Evolutionary conservation across 2,329 filamentous ascomycete species (phyloP).

Genomic region (Colletotrichum sp.): DNA sequence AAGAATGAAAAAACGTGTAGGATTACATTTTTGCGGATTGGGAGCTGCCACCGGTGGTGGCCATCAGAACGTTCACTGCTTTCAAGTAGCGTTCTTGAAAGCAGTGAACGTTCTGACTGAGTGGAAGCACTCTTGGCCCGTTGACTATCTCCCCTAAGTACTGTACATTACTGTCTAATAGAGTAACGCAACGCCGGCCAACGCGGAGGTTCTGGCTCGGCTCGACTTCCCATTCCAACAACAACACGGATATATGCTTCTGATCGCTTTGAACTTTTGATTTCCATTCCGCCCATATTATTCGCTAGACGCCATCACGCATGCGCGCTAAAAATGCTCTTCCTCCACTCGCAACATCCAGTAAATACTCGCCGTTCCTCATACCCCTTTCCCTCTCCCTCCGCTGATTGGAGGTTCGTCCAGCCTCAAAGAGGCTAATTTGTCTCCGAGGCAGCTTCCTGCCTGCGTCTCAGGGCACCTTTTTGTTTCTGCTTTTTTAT

Average conservation of each 20-base stretch:
- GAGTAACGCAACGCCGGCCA: neutral
- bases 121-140: neutral
- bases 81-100: neutral
- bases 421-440: constrained; percentile 3
- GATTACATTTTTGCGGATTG: neutral
- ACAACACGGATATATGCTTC: neutral
- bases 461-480: constrained; percentile 6
- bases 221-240: neutral
- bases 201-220: neutral
- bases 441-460: constrained; percentile 9
- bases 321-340: neutral
- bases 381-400: neutral
- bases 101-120: too few relatives aligned
- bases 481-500: constrained; percentile 18
- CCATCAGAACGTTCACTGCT: neutral
- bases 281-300: neutral
- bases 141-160: constrained; percentile 4
- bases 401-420: neutral
- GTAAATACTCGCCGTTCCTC: neutral
- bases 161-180: constrained; percentile 7
- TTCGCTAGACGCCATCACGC: constrained; percentile 11
- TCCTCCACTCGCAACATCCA: neutral
- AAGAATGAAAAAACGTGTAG: neutral
- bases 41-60: neutral
- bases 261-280: neutral